Conservation (phyloP, 2,329 filamentous ascomycete species). For the Beauveria caledonica region DNA sequence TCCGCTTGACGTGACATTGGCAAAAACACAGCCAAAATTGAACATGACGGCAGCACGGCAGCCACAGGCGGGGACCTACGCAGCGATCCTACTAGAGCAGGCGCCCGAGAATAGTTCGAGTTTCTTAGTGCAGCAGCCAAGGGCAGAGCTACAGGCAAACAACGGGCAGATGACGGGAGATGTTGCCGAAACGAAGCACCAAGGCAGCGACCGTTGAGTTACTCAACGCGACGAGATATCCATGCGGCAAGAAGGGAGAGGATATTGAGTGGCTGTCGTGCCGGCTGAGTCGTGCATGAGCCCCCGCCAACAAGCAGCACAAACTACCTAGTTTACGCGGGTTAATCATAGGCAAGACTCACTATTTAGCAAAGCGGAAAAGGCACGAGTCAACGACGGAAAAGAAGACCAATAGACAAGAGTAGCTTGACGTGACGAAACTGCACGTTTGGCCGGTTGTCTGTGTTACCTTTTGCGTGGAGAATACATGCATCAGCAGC, state of each 20-base stretch:
- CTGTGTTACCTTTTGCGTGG: not conserved
- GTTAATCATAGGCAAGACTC: no score
- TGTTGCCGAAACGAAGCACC: not conserved
- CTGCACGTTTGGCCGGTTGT: not conserved
- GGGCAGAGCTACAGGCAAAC: not conserved
- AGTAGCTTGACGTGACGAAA: not conserved
- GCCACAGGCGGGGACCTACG: not conserved
- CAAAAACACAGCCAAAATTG: not conserved
- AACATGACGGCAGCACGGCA: not conserved
- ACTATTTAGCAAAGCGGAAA: not conserved
- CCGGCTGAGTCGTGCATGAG: not conserved
- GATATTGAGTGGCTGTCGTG: not conserved
- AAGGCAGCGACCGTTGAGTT: not conserved
- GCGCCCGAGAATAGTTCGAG: not conserved
- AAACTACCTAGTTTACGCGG: not conserved
- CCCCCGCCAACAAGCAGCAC: not conserved
- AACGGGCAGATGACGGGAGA: not conserved
- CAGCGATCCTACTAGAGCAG: not conserved
- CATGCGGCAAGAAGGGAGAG: not conserved
- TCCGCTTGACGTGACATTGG: not conserved
- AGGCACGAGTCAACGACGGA: not conserved
- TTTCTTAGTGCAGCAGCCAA: not conserved
- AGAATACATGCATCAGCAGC: no score
- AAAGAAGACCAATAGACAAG: not conserved
- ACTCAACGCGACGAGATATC: not conserved